Percentiles rank a stretch among this genome's conserved stretches.
phyloP scores from a whole-genome alignment of 2,329 filamentous ascomycete species.

The Nigrospora sphaerica region DNA sequence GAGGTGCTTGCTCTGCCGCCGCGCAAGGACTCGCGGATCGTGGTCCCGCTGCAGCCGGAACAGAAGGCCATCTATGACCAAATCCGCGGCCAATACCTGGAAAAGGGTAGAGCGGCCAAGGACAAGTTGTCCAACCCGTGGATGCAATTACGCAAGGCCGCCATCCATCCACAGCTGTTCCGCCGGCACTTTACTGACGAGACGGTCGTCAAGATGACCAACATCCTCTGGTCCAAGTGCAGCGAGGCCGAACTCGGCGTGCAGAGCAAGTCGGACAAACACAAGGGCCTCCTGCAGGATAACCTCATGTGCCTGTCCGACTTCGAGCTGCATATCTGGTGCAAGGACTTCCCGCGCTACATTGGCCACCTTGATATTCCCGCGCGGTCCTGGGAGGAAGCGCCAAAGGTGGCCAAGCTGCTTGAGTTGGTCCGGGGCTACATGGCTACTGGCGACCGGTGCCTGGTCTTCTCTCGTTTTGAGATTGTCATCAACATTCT shows the following conservation, averaged over 20 bases:
- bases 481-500: conserved; percentile 87
- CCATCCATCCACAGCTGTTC: conserved; percentile 86
- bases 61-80: conserved; percentile 70
- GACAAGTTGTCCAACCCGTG: conserved; percentile 60
- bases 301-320: conserved; percentile 55
- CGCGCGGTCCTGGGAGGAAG: conserved; percentile 46
- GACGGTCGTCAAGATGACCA: conserved; percentile 69
- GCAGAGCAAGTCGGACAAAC: conserved; percentile 33
- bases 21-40: conserved; percentile 72
- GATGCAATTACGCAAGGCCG: conserved; percentile 87
- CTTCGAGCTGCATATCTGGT: conserved; percentile 61
- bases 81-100: conserved; percentile 55
- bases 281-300: conserved; percentile 43
- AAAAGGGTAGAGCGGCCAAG: conserved; percentile 49
- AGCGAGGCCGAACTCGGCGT: conserved; percentile 40
- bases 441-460: conserved; percentile 73
- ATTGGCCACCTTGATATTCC: conserved; percentile 47
- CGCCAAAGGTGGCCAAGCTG: conserved; percentile 81
- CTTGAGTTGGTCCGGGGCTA: conserved; percentile 67
- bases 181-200: conserved; percentile 71
- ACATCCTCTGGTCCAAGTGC: conserved; percentile 66
- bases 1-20: conserved; percentile 82
- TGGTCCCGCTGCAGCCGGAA: conserved; percentile 67
- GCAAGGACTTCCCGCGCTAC: conserved; percentile 48
- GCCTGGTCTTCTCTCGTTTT: conserved; percentile 90